These are phyloP conservation scores for Capsicum pubescens DNA, from an alignment of 257 asterid species.

Conservation along the genomic window DNA sequence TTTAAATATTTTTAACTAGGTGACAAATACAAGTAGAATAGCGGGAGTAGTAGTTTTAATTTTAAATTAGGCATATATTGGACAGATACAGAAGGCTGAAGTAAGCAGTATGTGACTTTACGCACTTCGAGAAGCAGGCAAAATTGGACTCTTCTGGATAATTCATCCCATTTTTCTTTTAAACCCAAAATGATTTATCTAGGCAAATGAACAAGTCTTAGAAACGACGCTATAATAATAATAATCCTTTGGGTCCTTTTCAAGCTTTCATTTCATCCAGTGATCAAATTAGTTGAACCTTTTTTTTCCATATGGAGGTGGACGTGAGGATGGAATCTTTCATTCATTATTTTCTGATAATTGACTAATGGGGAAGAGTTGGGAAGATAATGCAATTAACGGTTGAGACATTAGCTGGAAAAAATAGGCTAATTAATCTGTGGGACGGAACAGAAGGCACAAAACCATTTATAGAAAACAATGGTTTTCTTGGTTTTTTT, in stretches of 20 bases:
- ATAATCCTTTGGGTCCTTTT: conserved; percentile 4
- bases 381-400: neutral
- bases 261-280: neutral
- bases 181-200: neutral
- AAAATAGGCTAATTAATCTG: neutral
- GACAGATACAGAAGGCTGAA: conserved; percentile 25
- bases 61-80: neutral
- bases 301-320: neutral
- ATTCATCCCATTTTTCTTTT: neutral
- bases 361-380: neutral
- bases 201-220: neutral
- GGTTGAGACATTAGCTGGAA: neutral
- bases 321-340: neutral
- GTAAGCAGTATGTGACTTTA: conserved; percentile 29
- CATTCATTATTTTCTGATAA: neutral
- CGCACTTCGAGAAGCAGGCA: conserved; percentile 40
- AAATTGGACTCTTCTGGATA: conserved; percentile 36
- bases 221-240: neutral
- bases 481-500: too few relatives aligned
- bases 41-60: too few relatives aligned
- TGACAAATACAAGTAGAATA: too few relatives aligned
- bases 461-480: neutral
- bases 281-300: neutral
- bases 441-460: neutral
- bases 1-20: too few relatives aligned